Evolutionary conservation across 2,329 filamentous ascomycete species (phyloP), one percentile per base, ranked within the genome.

Genomic region (Colletotrichum sp.): DNA sequence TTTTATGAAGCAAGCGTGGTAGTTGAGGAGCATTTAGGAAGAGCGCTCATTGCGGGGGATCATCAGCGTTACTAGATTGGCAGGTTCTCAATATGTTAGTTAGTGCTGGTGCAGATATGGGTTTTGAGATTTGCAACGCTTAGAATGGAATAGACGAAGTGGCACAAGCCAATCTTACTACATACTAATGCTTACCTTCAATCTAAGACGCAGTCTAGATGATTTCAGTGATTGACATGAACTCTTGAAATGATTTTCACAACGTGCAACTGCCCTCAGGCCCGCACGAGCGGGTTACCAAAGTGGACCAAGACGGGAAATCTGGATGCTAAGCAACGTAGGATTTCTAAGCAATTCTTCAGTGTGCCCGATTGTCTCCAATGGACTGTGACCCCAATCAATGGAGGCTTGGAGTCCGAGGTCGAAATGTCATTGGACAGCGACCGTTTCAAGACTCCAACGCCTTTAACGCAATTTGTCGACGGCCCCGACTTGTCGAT

Each of bases 261-360:
- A 5, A 8, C n/a, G n/a, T 52, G n/a, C 0, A 13, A 8, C n/a
- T 22, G 10, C 10, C n/a, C n/a, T 6, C n/a, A 52, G 43, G 10
- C 5, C n/a, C 43, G 6, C 43, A 22, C n/a, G 43, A 52, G 8
- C 43, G 22, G 43, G 43, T 22, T 52, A n/a, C n/a, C 43, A 7
- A 18, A 62, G 30, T 62, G 58, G 58, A 34, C 28, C 58, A 16
- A 27, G 3, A 10, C 12, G 34, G 18, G 30, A 32, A 30, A 34
- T n/a, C 5, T 25, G n/a, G 18, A 36, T 22, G 39, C 27, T 48
- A n/a, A 60, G 48, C 55, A 36, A 48, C 18, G 25, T 25, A 22
- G 36, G n/a, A 72, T 75, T 75, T 75, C 73, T 75, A 75, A 75
- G 73, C 73, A 72, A 36, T n/a, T 28, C 52, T 8, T 32, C 18